Percentiles rank a stretch among this genome's conserved stretches.
These are phyloP conservation scores for Barnettozyma vustinii DNA, from an alignment of 805 yeast genomes.

Conservation along the genomic window DNA sequence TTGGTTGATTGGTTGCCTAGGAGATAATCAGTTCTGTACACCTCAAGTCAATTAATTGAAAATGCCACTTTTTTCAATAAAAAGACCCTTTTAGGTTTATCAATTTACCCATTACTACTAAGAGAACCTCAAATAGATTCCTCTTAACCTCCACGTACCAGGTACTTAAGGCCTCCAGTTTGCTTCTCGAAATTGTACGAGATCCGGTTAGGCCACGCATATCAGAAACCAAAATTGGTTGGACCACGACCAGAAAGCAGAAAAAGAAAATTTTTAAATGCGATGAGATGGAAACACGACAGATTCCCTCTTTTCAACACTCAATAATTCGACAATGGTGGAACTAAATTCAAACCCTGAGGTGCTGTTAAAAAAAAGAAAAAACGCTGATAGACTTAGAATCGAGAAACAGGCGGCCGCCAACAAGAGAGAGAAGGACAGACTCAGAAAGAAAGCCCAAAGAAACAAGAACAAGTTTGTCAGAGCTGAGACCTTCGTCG, in stretches of 20 bases:
- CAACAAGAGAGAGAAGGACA: conserved; percentile 42
- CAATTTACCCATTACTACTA: too few relatives aligned
- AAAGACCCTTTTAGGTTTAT: too few relatives aligned
- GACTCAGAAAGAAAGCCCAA: conserved; percentile 37
- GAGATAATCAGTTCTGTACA: conserved; percentile 19
- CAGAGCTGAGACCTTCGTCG: conserved; percentile 70
- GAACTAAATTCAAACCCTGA: conserved; percentile 68
- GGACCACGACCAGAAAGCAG: neutral
- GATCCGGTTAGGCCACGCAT: neutral
- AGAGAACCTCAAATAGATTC: too few relatives aligned
- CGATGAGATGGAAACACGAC: conserved; percentile 1
- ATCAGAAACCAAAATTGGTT: neutral
- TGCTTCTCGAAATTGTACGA: neutral
- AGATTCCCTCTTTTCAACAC: neutral
- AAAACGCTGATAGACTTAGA: conserved; percentile 68
- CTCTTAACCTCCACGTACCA: too few relatives aligned
- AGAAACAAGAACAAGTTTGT: conserved; percentile 46
- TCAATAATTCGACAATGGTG: conserved; percentile 14
- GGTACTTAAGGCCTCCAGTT: too few relatives aligned
- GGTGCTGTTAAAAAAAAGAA: conserved; percentile 70
- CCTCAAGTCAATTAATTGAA: neutral
- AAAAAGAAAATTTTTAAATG: conserved; percentile 4
- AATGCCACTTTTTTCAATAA: too few relatives aligned
- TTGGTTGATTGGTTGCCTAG: conserved; percentile 18
- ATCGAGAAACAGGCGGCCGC: conserved; percentile 68